Base-by-base conservation (phyloP, 2,329 filamentous ascomycete species). In the Epicoccum sorghinum region DNA sequence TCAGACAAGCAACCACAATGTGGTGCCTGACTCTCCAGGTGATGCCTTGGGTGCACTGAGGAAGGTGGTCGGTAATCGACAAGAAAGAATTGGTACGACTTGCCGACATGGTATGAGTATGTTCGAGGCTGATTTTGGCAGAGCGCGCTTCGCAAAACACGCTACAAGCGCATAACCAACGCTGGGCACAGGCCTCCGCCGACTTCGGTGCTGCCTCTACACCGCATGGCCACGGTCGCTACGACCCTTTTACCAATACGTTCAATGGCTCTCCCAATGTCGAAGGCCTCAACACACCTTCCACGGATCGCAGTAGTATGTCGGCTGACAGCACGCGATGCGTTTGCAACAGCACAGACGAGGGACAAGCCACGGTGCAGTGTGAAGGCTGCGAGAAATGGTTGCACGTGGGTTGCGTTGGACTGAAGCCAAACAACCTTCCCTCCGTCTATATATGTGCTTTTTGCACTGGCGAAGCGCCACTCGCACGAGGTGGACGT, bases 301-400 rank as follows among this genome's bases (percentile, higher is more conserved):
- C 76, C 54, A 83, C 81, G 13, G 81, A 83, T 48, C 79, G 79
- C 35, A 81, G 79, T 57, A 82, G 77, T 60, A 77, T 80, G 18
- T 79, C 79, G 56, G 79, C 73, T 56, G 80, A 80, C 32, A 73
- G 64, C 49, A 85, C 83, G 8, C 79, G 84, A 33, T 88, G 85
- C 68, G 70, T 85, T 24, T 88, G 85, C 64, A 80, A 82, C 45
- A 78, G 80, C 13, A 73, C 78, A 46, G 79, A 83, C 36, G 83
- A 80, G 48, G 82, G 80, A 22, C 79, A 80, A 60, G 68, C 82
- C 27, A 84, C 87, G 80, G 79, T 87, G 41, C 84, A 86, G 74
- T 88, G 85, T 72, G 82, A 84, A 68, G 83, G 81, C 23, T 88
- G 85, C 73, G 81, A 77, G n/a, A 84, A 86, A 61, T 87, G 83